Evolutionary conservation across 2,329 filamentous ascomycete species (phyloP).

Genomic region (Alternaria brassicicola): DNA sequence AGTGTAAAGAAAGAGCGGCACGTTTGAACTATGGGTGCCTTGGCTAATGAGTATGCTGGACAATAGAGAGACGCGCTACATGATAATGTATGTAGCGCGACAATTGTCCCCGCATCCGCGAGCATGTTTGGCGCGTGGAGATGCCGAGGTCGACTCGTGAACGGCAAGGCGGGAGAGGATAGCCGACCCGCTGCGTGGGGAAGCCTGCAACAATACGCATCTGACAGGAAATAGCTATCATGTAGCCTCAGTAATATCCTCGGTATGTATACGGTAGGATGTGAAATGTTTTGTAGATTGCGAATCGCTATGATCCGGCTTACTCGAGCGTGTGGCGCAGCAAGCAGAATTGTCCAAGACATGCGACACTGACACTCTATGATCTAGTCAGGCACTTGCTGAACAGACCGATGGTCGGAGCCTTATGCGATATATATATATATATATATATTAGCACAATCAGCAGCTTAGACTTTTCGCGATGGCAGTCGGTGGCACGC

Average conservation of each 20-base stretch:
- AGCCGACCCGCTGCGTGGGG: conserved; percentile 18
- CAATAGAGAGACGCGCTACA: conserved; percentile 8
- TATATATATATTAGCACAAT: background rate
- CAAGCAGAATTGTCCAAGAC: background rate
- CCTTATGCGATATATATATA: background rate
- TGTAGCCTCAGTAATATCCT: background rate
- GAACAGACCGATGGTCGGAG: background rate
- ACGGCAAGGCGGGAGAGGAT: conserved; percentile 25
- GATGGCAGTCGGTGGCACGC: background rate
- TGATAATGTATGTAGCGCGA: conserved; percentile 21
- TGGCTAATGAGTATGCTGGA: background rate
- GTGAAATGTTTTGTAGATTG: rapidly evolving
- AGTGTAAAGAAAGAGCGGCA: background rate
- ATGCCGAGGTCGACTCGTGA: conserved; percentile 34
- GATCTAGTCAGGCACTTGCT: background rate
- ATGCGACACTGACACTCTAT: background rate
- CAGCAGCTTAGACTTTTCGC: background rate
- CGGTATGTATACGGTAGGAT: background rate
- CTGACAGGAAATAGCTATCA: background rate
- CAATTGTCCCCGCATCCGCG: conserved; percentile 26
- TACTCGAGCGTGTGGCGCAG: background rate
- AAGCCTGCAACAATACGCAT: background rate
- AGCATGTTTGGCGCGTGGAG: conserved; percentile 20
- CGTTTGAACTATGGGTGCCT: background rate
- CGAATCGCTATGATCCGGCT: background rate